These are phyloP conservation scores for Achaetomiella virescens DNA, from an alignment of 495 filamentous ascomycete genomes.

Conservation along the genomic window DNA sequence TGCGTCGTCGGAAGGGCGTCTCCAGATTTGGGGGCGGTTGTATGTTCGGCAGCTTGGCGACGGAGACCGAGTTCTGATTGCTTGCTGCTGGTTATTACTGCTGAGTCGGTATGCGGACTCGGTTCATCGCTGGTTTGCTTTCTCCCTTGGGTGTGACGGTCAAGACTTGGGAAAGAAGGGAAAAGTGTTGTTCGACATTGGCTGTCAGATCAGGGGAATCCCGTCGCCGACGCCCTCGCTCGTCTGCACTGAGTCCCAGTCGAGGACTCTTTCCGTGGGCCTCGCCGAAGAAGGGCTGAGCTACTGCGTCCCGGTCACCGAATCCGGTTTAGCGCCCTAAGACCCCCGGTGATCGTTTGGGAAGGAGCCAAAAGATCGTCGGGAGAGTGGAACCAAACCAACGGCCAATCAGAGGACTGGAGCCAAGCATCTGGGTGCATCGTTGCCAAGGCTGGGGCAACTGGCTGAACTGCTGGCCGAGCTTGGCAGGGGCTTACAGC, in stretches of 20 bases:
- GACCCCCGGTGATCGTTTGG: conserved; percentile 25
- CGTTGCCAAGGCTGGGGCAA: not conserved
- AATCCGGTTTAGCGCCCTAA: conserved; percentile 24
- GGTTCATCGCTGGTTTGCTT: not conserved
- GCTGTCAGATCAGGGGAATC: not conserved
- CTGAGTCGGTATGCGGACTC: too few species aligned
- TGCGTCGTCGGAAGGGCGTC: not conserved
- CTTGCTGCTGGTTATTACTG: too few species aligned
- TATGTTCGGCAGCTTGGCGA: too few species aligned
- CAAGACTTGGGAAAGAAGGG: not conserved
- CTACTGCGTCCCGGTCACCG: conserved; percentile 23
- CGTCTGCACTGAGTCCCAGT: not conserved
- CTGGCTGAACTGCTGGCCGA: not conserved
- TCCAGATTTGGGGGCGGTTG: too few species aligned
- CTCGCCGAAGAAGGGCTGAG: not conserved
- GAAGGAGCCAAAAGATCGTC: conserved; percentile 11
- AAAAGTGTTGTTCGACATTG: not conserved
- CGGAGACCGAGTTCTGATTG: too few species aligned
- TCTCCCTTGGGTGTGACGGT: not conserved
- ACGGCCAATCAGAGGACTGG: conserved; percentile 8
- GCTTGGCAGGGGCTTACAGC: not conserved
- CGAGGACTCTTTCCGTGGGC: conserved; percentile 1
- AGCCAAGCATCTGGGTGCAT: not conserved
- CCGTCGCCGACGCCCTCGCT: not conserved
- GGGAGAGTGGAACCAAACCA: not conserved